Evolutionary conservation across 2,329 filamentous ascomycete genomes (phyloP).

Genomic region (Aspergillus pseudoglaucus): DNA sequence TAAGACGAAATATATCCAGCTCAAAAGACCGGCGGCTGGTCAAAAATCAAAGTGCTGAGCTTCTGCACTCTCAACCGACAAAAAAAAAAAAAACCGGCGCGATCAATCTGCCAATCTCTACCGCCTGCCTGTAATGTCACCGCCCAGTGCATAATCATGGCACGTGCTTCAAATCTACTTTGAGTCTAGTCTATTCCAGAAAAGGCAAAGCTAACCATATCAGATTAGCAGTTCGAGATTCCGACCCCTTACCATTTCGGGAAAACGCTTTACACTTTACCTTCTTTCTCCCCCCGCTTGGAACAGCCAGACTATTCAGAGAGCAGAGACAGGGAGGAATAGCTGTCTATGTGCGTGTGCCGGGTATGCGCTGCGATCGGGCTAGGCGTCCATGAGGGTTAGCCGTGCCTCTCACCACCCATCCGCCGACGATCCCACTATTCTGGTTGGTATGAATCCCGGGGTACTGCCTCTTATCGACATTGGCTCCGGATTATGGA

Average conservation of each 20-base stretch:
- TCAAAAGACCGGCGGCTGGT: neutral
- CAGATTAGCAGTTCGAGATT: too few relatives aligned
- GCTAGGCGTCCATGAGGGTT: too few relatives aligned
- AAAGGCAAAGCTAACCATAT: neutral
- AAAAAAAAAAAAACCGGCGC: constrained; percentile 19
- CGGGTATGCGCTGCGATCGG: too few relatives aligned
- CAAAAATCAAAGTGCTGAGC: neutral
- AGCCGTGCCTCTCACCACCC: too few relatives aligned
- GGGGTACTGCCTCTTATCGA: too few relatives aligned
- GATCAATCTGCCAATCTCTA: constrained; percentile 21
- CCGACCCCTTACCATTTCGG: neutral
- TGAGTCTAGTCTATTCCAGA: neutral
- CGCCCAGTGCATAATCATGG: constrained; percentile 9
- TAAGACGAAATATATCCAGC: neutral
- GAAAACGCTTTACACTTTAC: neutral
- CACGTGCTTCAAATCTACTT: neutral
- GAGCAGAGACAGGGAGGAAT: too few relatives aligned
- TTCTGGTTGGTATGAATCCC: too few relatives aligned
- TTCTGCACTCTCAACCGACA: neutral
- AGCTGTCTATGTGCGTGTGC: too few relatives aligned
- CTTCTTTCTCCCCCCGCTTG: too few relatives aligned
- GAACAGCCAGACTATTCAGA: too few relatives aligned
- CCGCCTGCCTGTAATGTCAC: constrained; percentile 16
- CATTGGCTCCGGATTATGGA: too few relatives aligned
- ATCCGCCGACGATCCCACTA: too few relatives aligned